Evolutionary conservation across 768 basidiomycete genomes (phyloP).

Genomic region (Lactifluus volemus): DNA sequence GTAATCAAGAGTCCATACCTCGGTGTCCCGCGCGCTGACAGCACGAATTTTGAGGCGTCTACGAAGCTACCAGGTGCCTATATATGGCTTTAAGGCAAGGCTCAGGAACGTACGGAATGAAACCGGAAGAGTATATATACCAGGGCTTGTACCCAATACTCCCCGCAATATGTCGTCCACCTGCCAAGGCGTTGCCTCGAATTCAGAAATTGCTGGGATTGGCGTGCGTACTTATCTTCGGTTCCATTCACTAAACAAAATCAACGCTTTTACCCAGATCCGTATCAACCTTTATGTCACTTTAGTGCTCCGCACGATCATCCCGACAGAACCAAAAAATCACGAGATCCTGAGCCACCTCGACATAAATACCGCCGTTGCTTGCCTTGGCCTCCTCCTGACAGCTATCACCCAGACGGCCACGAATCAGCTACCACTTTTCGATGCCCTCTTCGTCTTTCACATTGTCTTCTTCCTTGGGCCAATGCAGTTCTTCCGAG

Average conservation of each 20-base stretch:
- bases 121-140: no score
- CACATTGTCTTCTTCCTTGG: conserved; percentile 15
- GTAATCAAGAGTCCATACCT: no score
- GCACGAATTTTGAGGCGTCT: no score
- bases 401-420: conserved; percentile 7
- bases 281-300: conserved; percentile 15
- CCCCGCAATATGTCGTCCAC: background rate
- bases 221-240: background rate
- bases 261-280: background rate
- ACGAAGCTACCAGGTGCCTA: no score
- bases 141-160: no score
- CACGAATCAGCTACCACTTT: background rate
- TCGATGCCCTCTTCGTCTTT: conserved; percentile 8
- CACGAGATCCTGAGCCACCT: background rate
- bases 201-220: background rate
- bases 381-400: conserved; percentile 12
- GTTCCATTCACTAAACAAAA: background rate
- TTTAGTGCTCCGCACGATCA: background rate
- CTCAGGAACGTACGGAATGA: no score
- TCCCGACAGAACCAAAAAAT: conserved; percentile 2
- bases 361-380: background rate
- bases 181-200: background rate
- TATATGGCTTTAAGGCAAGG: no score
- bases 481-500: background rate
- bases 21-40: no score